Evolutionary conservation across 345 rosid species (phyloP), one percentile per base, ranked within the genome.

Genomic region (Populus ilicifolia): DNA sequence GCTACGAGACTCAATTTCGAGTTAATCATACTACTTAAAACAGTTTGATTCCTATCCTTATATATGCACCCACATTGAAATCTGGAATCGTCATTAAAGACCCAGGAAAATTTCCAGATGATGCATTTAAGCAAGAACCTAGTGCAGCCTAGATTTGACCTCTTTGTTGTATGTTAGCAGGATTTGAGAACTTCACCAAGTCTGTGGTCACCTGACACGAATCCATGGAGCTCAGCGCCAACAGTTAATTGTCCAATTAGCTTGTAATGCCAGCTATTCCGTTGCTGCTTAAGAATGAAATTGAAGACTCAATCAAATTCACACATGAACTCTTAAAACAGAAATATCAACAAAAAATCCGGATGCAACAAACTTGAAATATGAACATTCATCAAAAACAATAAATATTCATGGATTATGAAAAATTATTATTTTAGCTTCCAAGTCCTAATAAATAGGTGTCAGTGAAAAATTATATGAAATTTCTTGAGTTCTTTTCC

Each of bases 241-340:
- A 50, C 23, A 29, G 68, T 23, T 78, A 78, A 1, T 66, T 78
- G 81, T 78, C 77, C 20, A 30, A 65, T 2, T 39, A 54, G 77
- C 77, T 30, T 67, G 77, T 52, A 59, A 62, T 50, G 77, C 81
- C 81, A 11, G 50, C 50, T 44, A 44, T 54, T 46, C 67, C 29
- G 39, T 27, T 39, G 69, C 8, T 33, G 43, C 69, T 35, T 14
- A 16, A 66, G 21, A 17, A 0, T 8, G 35, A 66, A 33, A 33
- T 30, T 1, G 21, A 66, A 66, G 41, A 33, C n/a, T 33, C 4
- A 4, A 33, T 33, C 35, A 33, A 35, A 33, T 66, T 18, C 38
- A 17, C 23, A 14, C 10, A 66, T 35, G 35, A 64, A 17, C 38
- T 10, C 18, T 66, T 23, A 16, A 66, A n/a, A 33, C 35, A 63